phyloP scores from a whole-genome alignment of 1,139 yeast genomes.

The Zygosaccharomyces pseudobailii region DNA sequence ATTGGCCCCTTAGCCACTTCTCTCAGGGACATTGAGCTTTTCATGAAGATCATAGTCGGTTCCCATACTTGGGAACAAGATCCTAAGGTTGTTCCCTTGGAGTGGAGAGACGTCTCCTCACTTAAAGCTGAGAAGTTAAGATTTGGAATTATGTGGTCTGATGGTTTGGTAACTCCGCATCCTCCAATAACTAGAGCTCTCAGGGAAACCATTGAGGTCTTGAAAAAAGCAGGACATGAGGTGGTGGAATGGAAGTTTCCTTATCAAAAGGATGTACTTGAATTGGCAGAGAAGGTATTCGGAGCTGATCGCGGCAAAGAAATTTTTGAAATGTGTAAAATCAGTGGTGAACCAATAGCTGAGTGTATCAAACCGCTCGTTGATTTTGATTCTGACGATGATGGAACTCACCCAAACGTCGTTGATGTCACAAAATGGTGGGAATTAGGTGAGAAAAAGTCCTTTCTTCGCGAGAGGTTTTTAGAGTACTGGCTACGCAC shows the following conservation, averaged over 20 bases:
- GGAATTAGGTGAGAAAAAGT: slow-evolving; percentile 40
- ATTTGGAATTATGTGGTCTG: slow-evolving; percentile 44
- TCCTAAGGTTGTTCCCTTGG: slow-evolving; percentile 45
- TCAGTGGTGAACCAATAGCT: slow-evolving; percentile 43
- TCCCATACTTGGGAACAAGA: slow-evolving; percentile 61
- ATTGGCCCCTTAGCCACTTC: slow-evolving; percentile 59
- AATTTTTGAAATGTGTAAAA: slow-evolving; percentile 21
- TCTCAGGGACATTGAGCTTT: slow-evolving; percentile 55
- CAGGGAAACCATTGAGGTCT: slow-evolving; percentile 37
- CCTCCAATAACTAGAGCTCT: slow-evolving; percentile 55
- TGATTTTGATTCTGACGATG: background rate
- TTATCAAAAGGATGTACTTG: slow-evolving; percentile 33
- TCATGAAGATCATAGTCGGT: slow-evolving; percentile 53
- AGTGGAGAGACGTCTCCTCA: slow-evolving; percentile 49
- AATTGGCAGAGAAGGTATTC: slow-evolving; percentile 36
- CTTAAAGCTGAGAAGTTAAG: slow-evolving; percentile 39
- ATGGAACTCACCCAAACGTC: background rate
- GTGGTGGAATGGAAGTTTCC: slow-evolving; percentile 26
- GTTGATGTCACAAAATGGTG: slow-evolving; percentile 41
- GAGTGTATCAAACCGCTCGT: slow-evolving; percentile 17
- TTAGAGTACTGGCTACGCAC: slow-evolving; percentile 42
- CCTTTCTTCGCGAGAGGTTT: slow-evolving; percentile 36
- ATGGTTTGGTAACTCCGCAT: slow-evolving; percentile 46
- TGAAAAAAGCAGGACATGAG: slow-evolving; percentile 32
- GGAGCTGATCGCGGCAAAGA: slow-evolving; percentile 36